Evolutionary conservation across 1,284 basidiomycete genomes (phyloP).

Genomic region (Trametes hirsuta): DNA sequence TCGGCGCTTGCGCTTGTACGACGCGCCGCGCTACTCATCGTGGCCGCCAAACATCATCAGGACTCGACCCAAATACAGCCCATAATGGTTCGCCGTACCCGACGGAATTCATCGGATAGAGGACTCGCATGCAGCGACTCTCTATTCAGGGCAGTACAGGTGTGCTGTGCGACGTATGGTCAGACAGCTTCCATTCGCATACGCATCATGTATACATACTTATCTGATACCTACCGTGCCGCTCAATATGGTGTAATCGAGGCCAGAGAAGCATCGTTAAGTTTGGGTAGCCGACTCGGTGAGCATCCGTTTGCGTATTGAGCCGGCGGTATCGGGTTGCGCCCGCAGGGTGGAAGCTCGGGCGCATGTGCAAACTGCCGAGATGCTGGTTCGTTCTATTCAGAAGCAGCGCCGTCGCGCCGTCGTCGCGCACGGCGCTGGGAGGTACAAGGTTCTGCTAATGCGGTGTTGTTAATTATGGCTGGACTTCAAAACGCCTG

Average conservation of each 20-base stretch:
- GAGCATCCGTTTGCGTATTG: background rate
- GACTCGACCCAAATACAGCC: conserved; percentile 11
- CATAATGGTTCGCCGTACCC: conserved; percentile 3
- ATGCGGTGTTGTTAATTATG: conserved; percentile 21
- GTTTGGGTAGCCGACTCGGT: background rate
- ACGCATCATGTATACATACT: background rate
- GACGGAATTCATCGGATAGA: background rate
- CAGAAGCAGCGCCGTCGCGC: background rate
- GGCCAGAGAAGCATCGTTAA: background rate
- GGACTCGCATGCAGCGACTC: background rate
- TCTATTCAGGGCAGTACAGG: background rate
- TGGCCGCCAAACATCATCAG: conserved; percentile 5
- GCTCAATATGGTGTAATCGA: conserved; percentile 7
- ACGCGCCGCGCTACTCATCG: background rate
- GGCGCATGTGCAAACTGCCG: conserved; percentile 1
- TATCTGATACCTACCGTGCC: background rate
- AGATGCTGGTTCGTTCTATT: background rate
- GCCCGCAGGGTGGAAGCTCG: background rate
- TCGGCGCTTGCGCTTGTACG: conserved; percentile 4
- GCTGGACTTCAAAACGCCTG: background rate
- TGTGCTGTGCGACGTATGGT: background rate
- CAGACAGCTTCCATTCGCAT: too few relatives aligned
- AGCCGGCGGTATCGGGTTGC: conserved; percentile 3
- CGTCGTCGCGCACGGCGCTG: background rate
- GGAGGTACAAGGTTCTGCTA: conserved; percentile 12